phyloP scores from a whole-genome alignment of 2,329 filamentous ascomycete species.

The Aspergillus pseudotamarii region DNA sequence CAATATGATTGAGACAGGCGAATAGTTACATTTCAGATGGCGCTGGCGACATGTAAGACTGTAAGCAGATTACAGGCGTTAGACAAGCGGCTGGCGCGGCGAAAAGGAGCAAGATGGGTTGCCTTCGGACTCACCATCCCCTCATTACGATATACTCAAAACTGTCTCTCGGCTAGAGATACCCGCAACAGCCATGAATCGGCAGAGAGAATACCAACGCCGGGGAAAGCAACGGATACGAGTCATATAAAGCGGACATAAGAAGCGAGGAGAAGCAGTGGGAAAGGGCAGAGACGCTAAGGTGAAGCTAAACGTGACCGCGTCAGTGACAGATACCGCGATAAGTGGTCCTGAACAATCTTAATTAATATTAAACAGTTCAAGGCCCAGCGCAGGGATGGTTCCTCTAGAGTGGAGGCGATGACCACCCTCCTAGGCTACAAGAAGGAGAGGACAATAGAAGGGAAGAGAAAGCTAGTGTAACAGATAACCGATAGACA shows the following conservation, averaged over 20 bases:
- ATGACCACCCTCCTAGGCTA: not conserved
- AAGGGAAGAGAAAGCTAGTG: not conserved
- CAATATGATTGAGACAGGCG: not conserved
- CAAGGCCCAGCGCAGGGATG: constrained; percentile 17
- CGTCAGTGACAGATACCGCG: constrained; percentile 19
- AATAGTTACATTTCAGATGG: constrained; percentile 39
- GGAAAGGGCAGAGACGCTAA: constrained; percentile 10
- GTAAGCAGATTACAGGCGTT: not conserved
- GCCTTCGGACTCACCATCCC: constrained; percentile 36
- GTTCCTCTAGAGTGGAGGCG: constrained; percentile 24
- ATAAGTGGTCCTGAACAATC: constrained; percentile 5
- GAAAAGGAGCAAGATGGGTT: not conserved
- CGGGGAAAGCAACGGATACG: constrained; percentile 10
- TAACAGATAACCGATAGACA: not conserved
- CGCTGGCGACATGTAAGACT: constrained; percentile 43
- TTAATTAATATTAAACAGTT: constrained; percentile 22
- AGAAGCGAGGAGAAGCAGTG: constrained; percentile 8
- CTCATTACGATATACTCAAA: constrained; percentile 37
- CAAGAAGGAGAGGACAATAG: not conserved
- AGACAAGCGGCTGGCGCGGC: constrained; percentile 1
- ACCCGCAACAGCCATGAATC: constrained; percentile 25
- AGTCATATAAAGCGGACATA: constrained; percentile 10
- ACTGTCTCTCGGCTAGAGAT: constrained; percentile 21
- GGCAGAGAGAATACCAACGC: constrained; percentile 18
- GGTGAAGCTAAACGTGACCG: constrained; percentile 21